Evolutionary conservation across 805 yeast genomes (phyloP), one percentile per base, ranked within the genome.

Genomic region (Kodamaea leandrae): DNA sequence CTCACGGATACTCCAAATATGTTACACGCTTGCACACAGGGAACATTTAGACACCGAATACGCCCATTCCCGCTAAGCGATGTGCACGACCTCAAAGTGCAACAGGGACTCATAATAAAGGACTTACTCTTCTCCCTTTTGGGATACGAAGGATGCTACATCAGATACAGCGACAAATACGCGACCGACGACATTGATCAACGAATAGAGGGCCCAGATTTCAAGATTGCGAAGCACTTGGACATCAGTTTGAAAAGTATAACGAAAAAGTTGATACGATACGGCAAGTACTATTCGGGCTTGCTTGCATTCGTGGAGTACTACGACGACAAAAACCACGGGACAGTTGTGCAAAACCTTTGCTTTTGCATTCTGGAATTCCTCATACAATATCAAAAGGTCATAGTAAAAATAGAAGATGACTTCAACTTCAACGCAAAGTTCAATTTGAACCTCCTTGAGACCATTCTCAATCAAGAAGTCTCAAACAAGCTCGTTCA

Each of bases 131-230:
- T 73, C 50, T 82, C 86, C 1, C 57, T 93, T 10, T 50, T 80
- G 23, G 95, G 95, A 0, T 61, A 74, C 19, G 96, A 89, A 58
- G 97, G 97, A 0, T 69, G 71, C 15, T 87, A 84, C 54, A 77
- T 91, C 25, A 67, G 89, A 32, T 87, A 75, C 55, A 73, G 82
- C 23, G 83, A 78, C 32, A 67, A 71, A 15, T 86, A 77, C 53
- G 77, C 79, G 51, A 80, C 81, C 0, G 43, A 46, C 0, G 55
- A 61, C 24, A 38, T 53, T 7, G 65, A 61, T 10, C 67, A 72
- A 24, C 58, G 74, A 32, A 61, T 83, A 3, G 58, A 57, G 10
- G 95, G 95, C 0, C 95, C 96, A 1, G 91, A 83, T 44, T 89
- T 75, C 60, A 74, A 78, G 46, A 75, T 88, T 18, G 82, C 85